Base-by-base conservation (phyloP, 2,329 filamentous ascomycete species). In the Colletotrichum horii region DNA sequence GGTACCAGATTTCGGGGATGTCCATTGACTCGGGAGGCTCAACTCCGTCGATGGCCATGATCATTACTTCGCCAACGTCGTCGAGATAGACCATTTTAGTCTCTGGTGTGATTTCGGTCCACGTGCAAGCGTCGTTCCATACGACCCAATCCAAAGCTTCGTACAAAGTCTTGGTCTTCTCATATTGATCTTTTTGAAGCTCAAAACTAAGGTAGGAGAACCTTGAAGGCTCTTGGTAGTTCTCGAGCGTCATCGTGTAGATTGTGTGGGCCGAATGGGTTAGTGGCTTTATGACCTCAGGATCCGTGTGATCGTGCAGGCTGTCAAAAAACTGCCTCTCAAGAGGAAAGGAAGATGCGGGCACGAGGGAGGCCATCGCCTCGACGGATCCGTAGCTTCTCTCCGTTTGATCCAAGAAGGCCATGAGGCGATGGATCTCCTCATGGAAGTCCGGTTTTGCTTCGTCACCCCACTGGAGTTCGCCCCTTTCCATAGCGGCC, bases 361-460 rank as follows among this genome's bases (percentile, higher is more conserved):
- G 82, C 15, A 83, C 82, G 36, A 84, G 77, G 15, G 86, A 82
- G 6, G 84, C 81, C 8, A 93, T 81, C 7, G 84, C 83, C 71
- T 91, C 89, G 26, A 87, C 87, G 1, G 89, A 90, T 16, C 90
- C 92, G 77, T 92, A 93, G 58, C 88, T 89, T 58, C 92, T 87
- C 30, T 93, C 89, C 0, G 91, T 92, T 12, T 82, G 84, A 72
- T 93, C 91, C 4, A 93, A 85, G 76, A 93, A 93, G 12, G 91
- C 91, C 84, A 93, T 88, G 7, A 93, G 81, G 16, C 92, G 89
- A 78, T 93, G 91, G 3, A 93, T 78, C 80, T 93, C 92, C 28
- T 91, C 86, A 67, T 84, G 82, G 74, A 91, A 85, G 22, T 85
- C 81, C 15, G 86, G 81, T 64, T 81, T 82, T 36, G 78, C 69